These are phyloP conservation scores for Claviceps spartinae DNA, from an alignment of 2,329 filamentous ascomycete genomes.

Conservation along the genomic window DNA sequence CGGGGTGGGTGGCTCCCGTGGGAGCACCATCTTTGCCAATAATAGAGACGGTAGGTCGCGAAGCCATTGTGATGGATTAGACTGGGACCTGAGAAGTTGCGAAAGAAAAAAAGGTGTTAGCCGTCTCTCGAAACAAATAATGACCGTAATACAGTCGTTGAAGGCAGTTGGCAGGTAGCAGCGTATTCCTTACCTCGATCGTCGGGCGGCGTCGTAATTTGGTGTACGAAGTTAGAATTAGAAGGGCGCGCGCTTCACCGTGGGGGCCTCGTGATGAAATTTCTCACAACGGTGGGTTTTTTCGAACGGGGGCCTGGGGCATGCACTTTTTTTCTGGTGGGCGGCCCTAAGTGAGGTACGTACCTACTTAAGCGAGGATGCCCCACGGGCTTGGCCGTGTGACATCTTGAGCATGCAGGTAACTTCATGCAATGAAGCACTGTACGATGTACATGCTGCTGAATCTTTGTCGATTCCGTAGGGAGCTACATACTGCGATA, in stretches of 20 bases:
- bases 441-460: neutral
- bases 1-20: slow-evolving; percentile 76
- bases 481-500: no score
- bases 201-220: slow-evolving; percentile 28
- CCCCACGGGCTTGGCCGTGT: neutral
- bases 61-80: slow-evolving; percentile 59
- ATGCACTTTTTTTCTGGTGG: slow-evolving; percentile 23
- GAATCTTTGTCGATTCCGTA: no score
- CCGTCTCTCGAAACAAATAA: no score
- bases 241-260: neutral
- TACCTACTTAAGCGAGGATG: slow-evolving; percentile 15
- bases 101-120: neutral
- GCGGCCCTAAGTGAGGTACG: slow-evolving; percentile 25
- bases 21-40: slow-evolving; percentile 90
- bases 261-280: slow-evolving; percentile 18
- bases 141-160: no score
- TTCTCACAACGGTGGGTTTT: slow-evolving; percentile 23
- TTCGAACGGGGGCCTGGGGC: neutral
- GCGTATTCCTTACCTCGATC: slow-evolving; percentile 23
- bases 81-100: slow-evolving; percentile 11
- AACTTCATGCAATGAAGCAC: neutral
- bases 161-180: neutral
- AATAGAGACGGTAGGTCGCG: slow-evolving; percentile 94
- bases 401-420: neutral
- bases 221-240: slow-evolving; percentile 16